Evolutionary conservation across 2,329 filamentous ascomycete genomes (phyloP), one percentile per base, ranked within the genome.

Genomic region (Pestalotiopsis sp.): DNA sequence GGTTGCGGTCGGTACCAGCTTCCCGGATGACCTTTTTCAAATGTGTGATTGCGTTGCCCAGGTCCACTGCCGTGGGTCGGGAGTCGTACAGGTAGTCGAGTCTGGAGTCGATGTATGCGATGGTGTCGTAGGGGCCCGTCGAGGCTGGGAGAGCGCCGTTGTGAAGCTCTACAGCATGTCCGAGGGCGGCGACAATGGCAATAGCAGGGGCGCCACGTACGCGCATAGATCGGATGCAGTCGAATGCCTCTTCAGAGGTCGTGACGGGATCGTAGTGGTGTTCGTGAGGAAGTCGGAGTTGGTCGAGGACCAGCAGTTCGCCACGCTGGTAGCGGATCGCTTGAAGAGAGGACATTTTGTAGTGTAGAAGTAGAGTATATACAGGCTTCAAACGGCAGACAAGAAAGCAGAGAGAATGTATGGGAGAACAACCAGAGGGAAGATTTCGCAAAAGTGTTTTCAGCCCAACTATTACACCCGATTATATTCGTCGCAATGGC

Each of bases 131-230:
- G 0, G 84, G 78, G 0, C 81, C 81, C 4, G 83, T 80, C 41
- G 81, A 71, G 1, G 87, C 82, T 5, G 86, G 74, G 72, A 84
- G 84, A 17, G 74, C 73, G 69, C 86, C 86, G 7, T 88, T 87
- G 65, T 90, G 84, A 9, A 98, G 82, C 79, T 98, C 95, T 9
- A 97, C 93, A 1, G 94, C 95, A 45, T 98, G 88, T 2, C 93
- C 91, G 41, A 99, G 87, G 23, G 93, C 93, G 25, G 96, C 96
- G n/a, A 99, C 96, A 72, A 99, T 98, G 59, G 96, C 96, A 79
- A 99, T 99, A 61, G 96, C 96, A 0, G 96, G 96, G 4, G 96
- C 96, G 56, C 94, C 94, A 75, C 93, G 90, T 6, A 91, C 90
- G 63, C 90, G 83, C 93, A 96, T 96, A 17, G 92, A 87, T 74